Base-by-base conservation (phyloP, 106 monocot genomes). In the Narthecium ossifragum region DNA sequence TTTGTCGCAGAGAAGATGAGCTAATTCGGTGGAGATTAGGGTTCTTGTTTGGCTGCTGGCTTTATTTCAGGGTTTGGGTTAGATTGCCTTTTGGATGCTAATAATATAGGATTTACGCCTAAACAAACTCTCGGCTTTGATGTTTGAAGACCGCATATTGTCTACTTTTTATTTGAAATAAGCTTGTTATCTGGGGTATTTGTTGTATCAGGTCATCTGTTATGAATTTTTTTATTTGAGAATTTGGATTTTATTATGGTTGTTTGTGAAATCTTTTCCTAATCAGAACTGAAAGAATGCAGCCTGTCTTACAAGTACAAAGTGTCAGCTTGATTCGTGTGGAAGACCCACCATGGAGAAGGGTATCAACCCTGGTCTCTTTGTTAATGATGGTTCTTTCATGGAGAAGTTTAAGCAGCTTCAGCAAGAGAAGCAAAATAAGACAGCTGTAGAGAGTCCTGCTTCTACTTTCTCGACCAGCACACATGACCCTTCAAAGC, bases 381-480 rank as follows among this genome's bases (percentile, higher is more conserved):
- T 85, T 58, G 77, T 77, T 41, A 85, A 85, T 55, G 85, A 85
- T 77, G 85, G 85, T 5, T 85, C 85, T 12, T 85, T 85, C 47
- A 70, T 86, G 86, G 86, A 80, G 47, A 80, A 70, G 40, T 86
- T 81, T 62, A 86, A 61, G 48, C 81, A 86, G 47, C 80, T 86
- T 48, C 77, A 81, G 41, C 77, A 81, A 46, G 71, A 75, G 58
- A 69, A 74, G 9, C 59, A 76, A 39, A 56, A 30, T 27, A 33
- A 34, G 20, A 31, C 51, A 9, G 22, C 30, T 12, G 24, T 46
- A 18, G 62, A 52, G 38, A 22, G 31, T 2, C 24, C 69, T 8
- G 63, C 63, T 14, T 57, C 50, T 14, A 49, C 2, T 56, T 12
- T 26, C 10, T 36, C 62, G 3, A 29, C 23, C 33, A 20, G 34